Evolutionary conservation across 176 grass and related monocot genomes (phyloP).

Genomic region (Microstegium vimineum): DNA sequence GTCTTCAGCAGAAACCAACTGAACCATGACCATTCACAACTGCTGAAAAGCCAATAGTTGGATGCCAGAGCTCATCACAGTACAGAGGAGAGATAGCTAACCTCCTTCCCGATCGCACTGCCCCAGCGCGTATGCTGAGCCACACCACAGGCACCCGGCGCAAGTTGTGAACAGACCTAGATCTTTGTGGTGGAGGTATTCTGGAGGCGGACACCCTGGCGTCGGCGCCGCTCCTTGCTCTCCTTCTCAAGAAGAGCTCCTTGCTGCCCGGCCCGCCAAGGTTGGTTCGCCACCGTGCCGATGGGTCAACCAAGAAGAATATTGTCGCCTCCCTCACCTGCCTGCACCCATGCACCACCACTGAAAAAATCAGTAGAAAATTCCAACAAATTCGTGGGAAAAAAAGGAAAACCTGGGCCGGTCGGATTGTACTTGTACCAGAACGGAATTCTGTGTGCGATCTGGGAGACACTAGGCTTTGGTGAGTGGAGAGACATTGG

Average conservation of each 20-base stretch:
- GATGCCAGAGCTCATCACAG: neutral
- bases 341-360: neutral
- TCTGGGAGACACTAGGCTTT: slow-evolving; percentile 26
- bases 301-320: slow-evolving; percentile 86
- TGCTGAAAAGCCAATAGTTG: neutral
- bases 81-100: neutral
- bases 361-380: neutral
- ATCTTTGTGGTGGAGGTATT: slow-evolving; percentile 70
- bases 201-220: slow-evolving; percentile 55
- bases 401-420: neutral
- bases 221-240: slow-evolving; percentile 68
- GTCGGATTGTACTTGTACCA: slow-evolving; percentile 22
- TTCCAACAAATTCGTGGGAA: neutral
- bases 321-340: slow-evolving; percentile 15
- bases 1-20: neutral
- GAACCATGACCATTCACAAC: neutral
- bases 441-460: slow-evolving; percentile 4
- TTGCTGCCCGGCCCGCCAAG: slow-evolving; percentile 66
- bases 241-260: slow-evolving; percentile 82
- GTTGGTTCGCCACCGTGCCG: slow-evolving; percentile 66
- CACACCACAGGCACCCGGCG: neutral
- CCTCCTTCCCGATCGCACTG: neutral
- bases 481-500: neutral
- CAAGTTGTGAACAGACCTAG: slow-evolving; percentile 53
- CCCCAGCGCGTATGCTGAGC: neutral